Percentiles rank a stretch among this genome's conserved stretches.
phyloP scores from a whole-genome alignment of 768 basidiomycete genomes.

The Lentinula detonsa region DNA sequence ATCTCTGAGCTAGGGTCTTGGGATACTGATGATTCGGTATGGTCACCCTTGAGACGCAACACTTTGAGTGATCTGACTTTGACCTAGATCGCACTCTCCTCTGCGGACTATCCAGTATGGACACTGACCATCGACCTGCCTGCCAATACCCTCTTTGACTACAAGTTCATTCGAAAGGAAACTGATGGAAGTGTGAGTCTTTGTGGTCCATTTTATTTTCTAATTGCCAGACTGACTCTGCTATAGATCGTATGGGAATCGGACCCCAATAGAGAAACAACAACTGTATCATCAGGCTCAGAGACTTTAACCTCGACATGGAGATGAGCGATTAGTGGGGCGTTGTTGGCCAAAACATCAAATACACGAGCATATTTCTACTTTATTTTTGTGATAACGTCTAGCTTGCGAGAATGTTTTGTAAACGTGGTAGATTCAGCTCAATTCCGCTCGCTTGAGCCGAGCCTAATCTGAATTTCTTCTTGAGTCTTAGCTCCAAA shows the following conservation, averaged over 20 bases:
- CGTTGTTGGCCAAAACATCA: too few relatives aligned
- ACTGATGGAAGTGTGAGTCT: slow-evolving; percentile 40
- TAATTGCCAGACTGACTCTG: not conserved
- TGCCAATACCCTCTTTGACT: slow-evolving; percentile 42
- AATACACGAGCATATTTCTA: too few relatives aligned
- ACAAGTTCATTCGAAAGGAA: slow-evolving; percentile 58
- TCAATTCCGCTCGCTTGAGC: too few relatives aligned
- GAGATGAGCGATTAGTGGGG: slow-evolving; percentile 25
- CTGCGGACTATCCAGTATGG: slow-evolving; percentile 52
- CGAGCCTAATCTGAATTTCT: too few relatives aligned
- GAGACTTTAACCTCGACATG: slow-evolving; percentile 37
- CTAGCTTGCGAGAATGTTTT: too few relatives aligned
- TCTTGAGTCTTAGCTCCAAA: too few relatives aligned
- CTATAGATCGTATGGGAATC: slow-evolving; percentile 54
- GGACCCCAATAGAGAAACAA: slow-evolving; percentile 49
- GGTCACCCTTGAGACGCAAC: not conserved
- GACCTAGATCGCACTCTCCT: slow-evolving; percentile 42
- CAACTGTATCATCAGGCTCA: slow-evolving; percentile 31
- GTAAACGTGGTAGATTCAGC: too few relatives aligned
- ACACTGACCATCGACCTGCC: slow-evolving; percentile 44
- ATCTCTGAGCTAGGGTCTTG: slow-evolving; percentile 49
- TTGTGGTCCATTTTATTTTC: not conserved
- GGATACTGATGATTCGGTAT: slow-evolving; percentile 40
- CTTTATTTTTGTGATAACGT: too few relatives aligned
- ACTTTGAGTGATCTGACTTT: not conserved